A percentile compares a stretch with the other conserved stretches of the same genome.
These are phyloP conservation scores for Cladosporium sp. DNA, from an alignment of 2,329 filamentous ascomycete genomes.

Conservation along the genomic window DNA sequence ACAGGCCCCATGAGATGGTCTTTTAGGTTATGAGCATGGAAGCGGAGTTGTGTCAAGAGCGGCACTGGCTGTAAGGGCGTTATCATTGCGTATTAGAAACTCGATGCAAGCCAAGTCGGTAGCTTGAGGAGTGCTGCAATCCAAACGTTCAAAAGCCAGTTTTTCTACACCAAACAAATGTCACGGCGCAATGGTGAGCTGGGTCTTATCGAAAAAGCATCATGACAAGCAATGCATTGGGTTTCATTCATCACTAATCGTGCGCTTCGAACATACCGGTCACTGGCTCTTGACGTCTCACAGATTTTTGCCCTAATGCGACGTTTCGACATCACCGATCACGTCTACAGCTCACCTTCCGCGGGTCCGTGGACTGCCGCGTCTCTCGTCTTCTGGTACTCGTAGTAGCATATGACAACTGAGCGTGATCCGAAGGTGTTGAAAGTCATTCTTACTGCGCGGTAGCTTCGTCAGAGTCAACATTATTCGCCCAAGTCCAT, in stretches of 20 bases:
- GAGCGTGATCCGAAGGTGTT: too few species aligned
- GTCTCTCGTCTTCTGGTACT: too few species aligned
- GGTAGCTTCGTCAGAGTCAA: too few species aligned
- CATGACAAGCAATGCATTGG: constrained; percentile 11
- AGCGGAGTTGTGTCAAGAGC: constrained; percentile 11
- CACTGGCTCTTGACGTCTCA: too few species aligned
- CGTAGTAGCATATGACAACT: too few species aligned
- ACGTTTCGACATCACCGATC: too few species aligned
- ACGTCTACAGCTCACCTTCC: too few species aligned
- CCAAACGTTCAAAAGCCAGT: constrained; percentile 11
- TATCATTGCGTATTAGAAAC: constrained; percentile 13
- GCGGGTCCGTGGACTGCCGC: too few species aligned
- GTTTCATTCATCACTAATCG: neutral
- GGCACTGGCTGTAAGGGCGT: constrained; percentile 10
- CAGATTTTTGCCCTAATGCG: too few species aligned
- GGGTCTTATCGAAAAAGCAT: constrained; percentile 8
- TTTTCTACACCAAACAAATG: constrained; percentile 9
- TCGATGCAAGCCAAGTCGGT: constrained; percentile 11
- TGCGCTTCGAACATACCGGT: too few species aligned
- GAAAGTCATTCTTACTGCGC: too few species aligned
- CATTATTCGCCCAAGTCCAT: too few species aligned
- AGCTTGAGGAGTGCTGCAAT: constrained; percentile 13
- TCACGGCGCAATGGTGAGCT: constrained; percentile 11
- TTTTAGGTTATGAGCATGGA: constrained; percentile 59
- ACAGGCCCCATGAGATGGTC: constrained; percentile 99